phyloP scores from a whole-genome alignment of 495 filamentous ascomycete species.

The Lophium mytilinum region DNA sequence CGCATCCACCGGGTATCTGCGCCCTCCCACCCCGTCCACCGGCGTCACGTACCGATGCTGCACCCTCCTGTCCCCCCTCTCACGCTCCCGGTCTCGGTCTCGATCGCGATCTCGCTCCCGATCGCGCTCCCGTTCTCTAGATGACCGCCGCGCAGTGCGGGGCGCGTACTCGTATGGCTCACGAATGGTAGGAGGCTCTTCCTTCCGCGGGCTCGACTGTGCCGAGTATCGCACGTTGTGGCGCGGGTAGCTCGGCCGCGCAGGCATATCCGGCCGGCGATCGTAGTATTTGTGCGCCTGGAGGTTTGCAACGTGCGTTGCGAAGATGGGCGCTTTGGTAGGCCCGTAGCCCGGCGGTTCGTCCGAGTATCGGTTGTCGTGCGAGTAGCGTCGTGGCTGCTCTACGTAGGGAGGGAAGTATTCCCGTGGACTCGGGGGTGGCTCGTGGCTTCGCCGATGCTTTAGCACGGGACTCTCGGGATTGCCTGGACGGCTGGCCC shows the following conservation, averaged over 20 bases:
- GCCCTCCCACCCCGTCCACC: constrained; percentile 18
- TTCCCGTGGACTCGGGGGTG: constrained; percentile 27
- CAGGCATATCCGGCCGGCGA: constrained; percentile 5
- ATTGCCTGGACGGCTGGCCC: constrained; percentile 1
- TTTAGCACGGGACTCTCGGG: constrained; percentile 18
- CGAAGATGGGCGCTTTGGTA: constrained; percentile 31
- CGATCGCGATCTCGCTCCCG: constrained; percentile 7
- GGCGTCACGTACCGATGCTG: constrained; percentile 20
- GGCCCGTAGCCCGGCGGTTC: constrained; percentile 24
- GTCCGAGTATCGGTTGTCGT: constrained; percentile 10
- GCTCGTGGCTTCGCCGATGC: constrained; percentile 30
- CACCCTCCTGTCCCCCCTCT: not conserved
- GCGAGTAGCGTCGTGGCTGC: constrained; percentile 10
- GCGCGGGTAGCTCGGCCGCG: not conserved
- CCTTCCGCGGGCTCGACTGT: constrained; percentile 2
- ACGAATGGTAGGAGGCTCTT: constrained; percentile 4
- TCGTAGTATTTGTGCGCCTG: constrained; percentile 20
- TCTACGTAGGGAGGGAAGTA: constrained; percentile 24
- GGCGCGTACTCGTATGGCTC: not conserved
- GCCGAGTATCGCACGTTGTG: constrained; percentile 10
- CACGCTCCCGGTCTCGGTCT: not conserved
- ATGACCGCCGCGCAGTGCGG: not conserved
- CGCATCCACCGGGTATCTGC: constrained; percentile 15
- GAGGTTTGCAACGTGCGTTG: constrained; percentile 30
- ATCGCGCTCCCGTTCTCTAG: constrained; percentile 2